Percentiles rank a stretch among this genome's conserved stretches.
Evolutionary conservation across 208 protist genomes (phyloP).

Genomic region (Leptomonas pyrrhocoris): DNA sequence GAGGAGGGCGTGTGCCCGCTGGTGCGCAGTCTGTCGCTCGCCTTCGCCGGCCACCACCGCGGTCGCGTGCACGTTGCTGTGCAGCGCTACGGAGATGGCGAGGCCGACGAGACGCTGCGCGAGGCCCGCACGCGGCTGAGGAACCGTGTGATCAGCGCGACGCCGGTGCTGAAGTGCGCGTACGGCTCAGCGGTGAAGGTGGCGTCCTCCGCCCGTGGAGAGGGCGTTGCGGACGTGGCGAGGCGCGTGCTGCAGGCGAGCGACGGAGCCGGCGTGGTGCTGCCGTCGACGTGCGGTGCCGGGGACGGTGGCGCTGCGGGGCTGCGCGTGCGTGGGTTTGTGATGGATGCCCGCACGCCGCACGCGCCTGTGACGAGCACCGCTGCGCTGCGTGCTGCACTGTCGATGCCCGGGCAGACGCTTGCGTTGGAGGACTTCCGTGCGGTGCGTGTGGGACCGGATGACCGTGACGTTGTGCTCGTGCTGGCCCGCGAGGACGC

Average conservation of each 20-base stretch:
- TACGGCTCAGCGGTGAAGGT: slow-evolving; percentile 15
- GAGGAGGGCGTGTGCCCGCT: slow-evolving; percentile 47
- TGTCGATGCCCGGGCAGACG: slow-evolving; percentile 50
- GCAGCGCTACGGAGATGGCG: slow-evolving; percentile 10
- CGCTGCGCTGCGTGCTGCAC: slow-evolving; percentile 10
- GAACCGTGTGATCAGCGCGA: slow-evolving; percentile 23
- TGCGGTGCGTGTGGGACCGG: slow-evolving; percentile 28
- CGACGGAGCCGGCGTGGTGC: slow-evolving; percentile 11
- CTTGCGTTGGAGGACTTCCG: slow-evolving; percentile 64
- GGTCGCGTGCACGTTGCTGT: slow-evolving; percentile 29
- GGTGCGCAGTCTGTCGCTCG: slow-evolving; percentile 53
- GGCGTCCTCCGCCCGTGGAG: too few species aligned
- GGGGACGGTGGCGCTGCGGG: slow-evolving; percentile 9
- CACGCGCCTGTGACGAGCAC: slow-evolving; percentile 4
- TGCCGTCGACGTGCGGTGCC: slow-evolving; percentile 23
- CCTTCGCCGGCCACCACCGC: slow-evolving; percentile 40
- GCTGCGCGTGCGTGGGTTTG: slow-evolving; percentile 38
- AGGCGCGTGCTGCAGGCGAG: too few species aligned
- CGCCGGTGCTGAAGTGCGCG: slow-evolving; percentile 33
- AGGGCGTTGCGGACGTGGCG: slow-evolving; percentile 2
- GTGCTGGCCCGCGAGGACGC: slow-evolving; percentile 40
- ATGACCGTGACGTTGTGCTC: slow-evolving; percentile 33
- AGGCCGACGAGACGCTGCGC: slow-evolving; percentile 16
- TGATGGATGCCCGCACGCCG: slow-evolving; percentile 38
- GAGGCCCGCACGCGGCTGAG: slow-evolving; percentile 20